A percentile compares a stretch with the other conserved stretches of the same genome.
Conservation (phyloP, 2,329 filamentous ascomycete species). For the Pseudogymnoascus sp. region DNA sequence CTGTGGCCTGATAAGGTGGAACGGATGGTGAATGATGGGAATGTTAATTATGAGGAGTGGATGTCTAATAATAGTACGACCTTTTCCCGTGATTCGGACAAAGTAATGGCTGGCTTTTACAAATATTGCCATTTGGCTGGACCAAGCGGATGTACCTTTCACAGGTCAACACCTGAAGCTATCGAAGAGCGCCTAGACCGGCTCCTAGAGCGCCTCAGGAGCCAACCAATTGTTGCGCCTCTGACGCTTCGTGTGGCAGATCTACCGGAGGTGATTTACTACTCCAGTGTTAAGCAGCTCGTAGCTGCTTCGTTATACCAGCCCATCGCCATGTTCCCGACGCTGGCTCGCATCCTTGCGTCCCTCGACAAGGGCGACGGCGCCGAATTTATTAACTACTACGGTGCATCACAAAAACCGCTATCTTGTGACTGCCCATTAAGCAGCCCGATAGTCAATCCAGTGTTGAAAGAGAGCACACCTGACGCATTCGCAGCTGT, state of each 20-base stretch:
- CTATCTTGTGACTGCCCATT: constrained; percentile 11
- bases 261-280: constrained; percentile 25
- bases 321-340: constrained; percentile 25
- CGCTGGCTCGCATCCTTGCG: constrained; percentile 22
- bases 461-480: constrained; percentile 26
- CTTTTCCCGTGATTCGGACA: constrained; percentile 32
- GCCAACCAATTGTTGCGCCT: constrained; percentile 23
- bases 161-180: constrained; percentile 17
- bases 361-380: constrained; percentile 35
- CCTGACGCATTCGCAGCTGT: constrained; percentile 23
- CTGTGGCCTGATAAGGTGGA: constrained; percentile 37
- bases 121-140: constrained; percentile 30
- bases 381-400: constrained; percentile 32
- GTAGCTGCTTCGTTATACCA: constrained; percentile 25
- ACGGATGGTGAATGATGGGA: constrained; percentile 32
- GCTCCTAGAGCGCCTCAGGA: constrained; percentile 37
- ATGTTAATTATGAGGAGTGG: constrained; percentile 25
- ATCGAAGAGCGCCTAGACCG: constrained; percentile 21
- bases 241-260: constrained; percentile 16
- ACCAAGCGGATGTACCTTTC: constrained; percentile 20
- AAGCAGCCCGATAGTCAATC: constrained; percentile 11
- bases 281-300: constrained; percentile 22
- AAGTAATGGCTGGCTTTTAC: constrained; percentile 24
- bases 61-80: constrained; percentile 32
- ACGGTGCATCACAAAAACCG: constrained; percentile 20